A percentile compares a stretch with the other conserved stretches of the same genome.
These are phyloP conservation scores for Periglandula ipomoeae DNA, from an alignment of 2,329 filamentous ascomycete species.

Conservation along the genomic window DNA sequence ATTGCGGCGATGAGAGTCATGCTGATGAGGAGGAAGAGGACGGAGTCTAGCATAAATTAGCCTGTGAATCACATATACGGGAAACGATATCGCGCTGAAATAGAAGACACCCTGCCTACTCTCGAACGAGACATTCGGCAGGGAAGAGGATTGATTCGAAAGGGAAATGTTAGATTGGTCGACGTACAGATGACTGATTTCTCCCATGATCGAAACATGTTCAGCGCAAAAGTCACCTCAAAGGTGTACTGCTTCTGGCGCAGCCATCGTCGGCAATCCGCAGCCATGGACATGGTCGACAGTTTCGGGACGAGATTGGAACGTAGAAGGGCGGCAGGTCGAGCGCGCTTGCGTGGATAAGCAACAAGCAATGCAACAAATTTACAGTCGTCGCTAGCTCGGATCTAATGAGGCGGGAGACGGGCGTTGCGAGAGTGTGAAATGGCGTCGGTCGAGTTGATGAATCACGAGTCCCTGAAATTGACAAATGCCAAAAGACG, in stretches of 20 bases:
- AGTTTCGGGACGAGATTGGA: not conserved
- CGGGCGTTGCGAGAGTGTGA: not conserved
- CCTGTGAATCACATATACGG: too few species aligned
- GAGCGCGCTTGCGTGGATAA: not conserved
- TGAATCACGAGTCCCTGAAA: not conserved
- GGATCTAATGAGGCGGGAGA: not conserved
- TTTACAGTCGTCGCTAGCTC: not conserved
- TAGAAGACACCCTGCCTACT: too few species aligned
- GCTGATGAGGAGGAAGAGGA: constrained; percentile 82
- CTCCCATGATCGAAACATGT: constrained; percentile 95
- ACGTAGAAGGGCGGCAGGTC: not conserved
- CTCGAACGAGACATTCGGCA: too few species aligned
- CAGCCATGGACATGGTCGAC: constrained; percentile 7
- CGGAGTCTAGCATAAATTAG: constrained; percentile 57
- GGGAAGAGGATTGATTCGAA: too few species aligned
- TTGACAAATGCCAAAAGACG: not conserved
- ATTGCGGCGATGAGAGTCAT: constrained; percentile 79
- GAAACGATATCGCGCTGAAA: too few species aligned
- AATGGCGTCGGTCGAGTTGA: not conserved
- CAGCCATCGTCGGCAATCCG: constrained; percentile 66
- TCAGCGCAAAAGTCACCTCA: constrained; percentile 91
- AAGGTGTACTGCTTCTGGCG: constrained; percentile 96
- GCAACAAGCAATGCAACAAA: not conserved
- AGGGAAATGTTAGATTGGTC: constrained; percentile 3
- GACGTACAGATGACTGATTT: constrained; percentile 94